A percentile compares a stretch with the other conserved stretches of the same genome.
Evolutionary conservation across 2,329 filamentous ascomycete species (phyloP).

Genomic region (Botrytis tulipae): DNA sequence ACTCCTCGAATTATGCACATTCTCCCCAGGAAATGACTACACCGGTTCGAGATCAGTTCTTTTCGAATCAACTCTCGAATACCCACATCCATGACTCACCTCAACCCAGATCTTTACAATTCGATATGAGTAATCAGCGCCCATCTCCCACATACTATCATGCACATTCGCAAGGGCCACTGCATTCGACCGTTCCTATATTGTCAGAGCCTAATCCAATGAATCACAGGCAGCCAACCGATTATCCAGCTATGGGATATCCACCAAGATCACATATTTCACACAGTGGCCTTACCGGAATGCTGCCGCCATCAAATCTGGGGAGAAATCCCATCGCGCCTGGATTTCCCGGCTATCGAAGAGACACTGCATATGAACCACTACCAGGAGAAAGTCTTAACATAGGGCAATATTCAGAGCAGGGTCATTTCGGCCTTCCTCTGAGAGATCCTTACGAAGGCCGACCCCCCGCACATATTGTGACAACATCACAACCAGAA

Average conservation of each 20-base stretch:
- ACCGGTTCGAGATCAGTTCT: constrained; percentile 18
- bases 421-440: not conserved
- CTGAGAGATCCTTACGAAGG: constrained; percentile 10
- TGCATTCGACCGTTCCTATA: constrained; percentile 8
- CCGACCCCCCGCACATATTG: constrained; percentile 1
- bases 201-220: constrained; percentile 9
- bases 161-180: constrained; percentile 4
- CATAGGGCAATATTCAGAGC: constrained; percentile 11
- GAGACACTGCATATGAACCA: constrained; percentile 8
- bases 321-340: not conserved
- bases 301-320: constrained; percentile 7
- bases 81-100: constrained; percentile 17
- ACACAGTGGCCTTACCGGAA: not conserved
- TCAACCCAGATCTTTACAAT: constrained; percentile 15
- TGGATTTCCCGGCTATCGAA: constrained; percentile 1
- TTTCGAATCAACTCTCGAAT: constrained; percentile 12
- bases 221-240: constrained; percentile 2
- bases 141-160: constrained; percentile 13
- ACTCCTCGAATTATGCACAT: constrained; percentile 19
- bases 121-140: constrained; percentile 13
- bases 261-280: constrained; percentile 3
- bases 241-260: constrained; percentile 10
- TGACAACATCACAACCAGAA: constrained; percentile 11
- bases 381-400: constrained; percentile 1
- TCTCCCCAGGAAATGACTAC: constrained; percentile 19